Evolutionary conservation across 345 rosid genomes (phyloP).

Genomic region (Noccaea bulbosa): DNA sequence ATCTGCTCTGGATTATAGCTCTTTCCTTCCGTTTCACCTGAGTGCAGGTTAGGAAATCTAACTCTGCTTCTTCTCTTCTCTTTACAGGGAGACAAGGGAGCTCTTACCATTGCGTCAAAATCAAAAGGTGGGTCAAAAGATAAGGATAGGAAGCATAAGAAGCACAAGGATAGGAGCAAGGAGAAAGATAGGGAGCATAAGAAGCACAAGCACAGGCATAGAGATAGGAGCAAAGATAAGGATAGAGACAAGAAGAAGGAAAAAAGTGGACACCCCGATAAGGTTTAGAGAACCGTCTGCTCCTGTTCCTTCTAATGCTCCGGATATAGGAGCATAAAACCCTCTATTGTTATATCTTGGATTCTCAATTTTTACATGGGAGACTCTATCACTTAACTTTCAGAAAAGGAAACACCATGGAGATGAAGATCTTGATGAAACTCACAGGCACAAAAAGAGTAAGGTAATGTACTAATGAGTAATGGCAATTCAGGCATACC

Average conservation of each 20-base stretch:
- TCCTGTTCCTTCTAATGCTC: neutral
- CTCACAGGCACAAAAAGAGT: conserved; percentile 81
- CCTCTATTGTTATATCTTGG: neutral
- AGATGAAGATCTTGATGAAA: conserved; percentile 70
- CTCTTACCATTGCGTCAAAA: conserved; percentile 72
- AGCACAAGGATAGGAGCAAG: conserved; percentile 79
- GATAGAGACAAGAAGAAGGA: conserved; percentile 82
- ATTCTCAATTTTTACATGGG: conserved; percentile 7
- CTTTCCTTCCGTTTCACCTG: neutral
- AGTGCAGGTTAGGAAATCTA: neutral
- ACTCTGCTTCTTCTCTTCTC: conserved; percentile 10
- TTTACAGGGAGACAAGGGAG: conserved; percentile 73
- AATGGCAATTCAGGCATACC: neutral
- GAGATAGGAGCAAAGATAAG: conserved; percentile 80
- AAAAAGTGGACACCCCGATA: conserved; percentile 67
- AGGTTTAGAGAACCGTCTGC: conserved; percentile 59
- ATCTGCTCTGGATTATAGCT: conserved; percentile 13
- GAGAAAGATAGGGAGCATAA: conserved; percentile 82
- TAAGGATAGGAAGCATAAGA: conserved; percentile 72
- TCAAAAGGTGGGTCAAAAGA: conserved; percentile 76
- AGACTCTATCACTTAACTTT: conserved; percentile 25
- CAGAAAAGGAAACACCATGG: conserved; percentile 95
- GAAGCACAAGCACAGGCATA: conserved; percentile 86
- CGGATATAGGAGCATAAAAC: too few relatives aligned
- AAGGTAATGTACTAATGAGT: conserved; percentile 58